Base-by-base conservation (phyloP, 106 monocot genomes). In the Posidonia australis region DNA sequence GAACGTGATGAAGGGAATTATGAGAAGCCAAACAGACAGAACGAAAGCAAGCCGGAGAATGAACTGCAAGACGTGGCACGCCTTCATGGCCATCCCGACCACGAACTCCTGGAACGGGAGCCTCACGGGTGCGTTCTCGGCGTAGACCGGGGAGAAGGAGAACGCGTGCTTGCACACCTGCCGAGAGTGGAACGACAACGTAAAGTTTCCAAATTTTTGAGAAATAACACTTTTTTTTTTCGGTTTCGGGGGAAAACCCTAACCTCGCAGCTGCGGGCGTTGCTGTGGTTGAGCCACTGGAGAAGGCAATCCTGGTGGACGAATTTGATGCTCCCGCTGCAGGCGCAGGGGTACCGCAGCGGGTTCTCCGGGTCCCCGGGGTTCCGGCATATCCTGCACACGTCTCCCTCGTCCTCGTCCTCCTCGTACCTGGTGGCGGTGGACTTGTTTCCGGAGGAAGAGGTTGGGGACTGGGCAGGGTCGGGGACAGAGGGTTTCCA, bases 251-350 rank as follows among this genome's bases (percentile, higher is more conserved):
- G 36, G 7, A 7, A 36, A 36, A 36, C 36, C n/a, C 16, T 21
- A 41, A 98, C 98, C 98, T 98, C 98, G 85, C 98, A 98, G 79
- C 85, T 87, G 51, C 91, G 87, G 20, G 90, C 86, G 87, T 88
- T 91, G 87, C 87, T 88, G 65, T 98, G 98, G 43, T 83, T 88
- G 54, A 98, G 87, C 98, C 98, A 98, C 87, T 88, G 98, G 0
- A 98, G 81, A 70, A 98, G 91, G 81, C 98, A 98, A 52, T 98
- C 91, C 82, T 98, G 91, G 62, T 98, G 98, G 42, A 98, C 98
- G 68, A 67, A 98, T 77, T 98, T 98, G 80, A 98, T 98, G 76
- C 98, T 98, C 1, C 98, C 98, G 76, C 98, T 98, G 81, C 98
- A 98, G 19, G 98, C 98, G 79, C 98, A 98, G 9, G 98, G 98